Evolutionary conservation across 2,329 filamentous ascomycete species (phyloP).

Genomic region (Blastomyces gilchristii): DNA sequence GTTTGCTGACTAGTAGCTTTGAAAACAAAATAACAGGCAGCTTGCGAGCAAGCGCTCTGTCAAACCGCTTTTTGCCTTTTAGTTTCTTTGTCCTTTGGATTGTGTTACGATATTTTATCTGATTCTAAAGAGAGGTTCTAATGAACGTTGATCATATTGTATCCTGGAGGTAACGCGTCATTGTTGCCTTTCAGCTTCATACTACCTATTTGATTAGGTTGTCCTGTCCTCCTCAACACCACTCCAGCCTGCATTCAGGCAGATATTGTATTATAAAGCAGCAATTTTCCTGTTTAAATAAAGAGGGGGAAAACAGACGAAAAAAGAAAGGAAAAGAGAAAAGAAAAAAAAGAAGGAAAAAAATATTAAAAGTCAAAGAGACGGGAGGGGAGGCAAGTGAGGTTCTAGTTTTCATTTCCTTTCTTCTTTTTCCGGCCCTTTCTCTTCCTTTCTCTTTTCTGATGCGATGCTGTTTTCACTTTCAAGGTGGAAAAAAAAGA

Average conservation of each 20-base stretch:
- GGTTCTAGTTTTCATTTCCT: no score
- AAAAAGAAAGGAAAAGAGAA: no score
- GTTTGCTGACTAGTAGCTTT: conserved; percentile 44
- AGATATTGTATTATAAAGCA: no score
- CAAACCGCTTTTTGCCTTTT: not conserved
- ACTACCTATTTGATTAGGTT: not conserved
- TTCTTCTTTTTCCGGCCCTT: no score
- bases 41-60: not conserved
- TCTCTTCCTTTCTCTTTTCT: not conserved
- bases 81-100: not conserved
- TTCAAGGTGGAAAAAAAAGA: not conserved
- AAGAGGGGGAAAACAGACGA: no score
- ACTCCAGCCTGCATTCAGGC: no score
- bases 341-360: no score
- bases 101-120: not conserved
- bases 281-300: no score
- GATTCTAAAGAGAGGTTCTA: not conserved
- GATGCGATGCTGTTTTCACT: not conserved
- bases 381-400: no score
- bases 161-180: not conserved
- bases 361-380: no score
- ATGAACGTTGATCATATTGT: not conserved
- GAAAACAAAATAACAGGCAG: not conserved
- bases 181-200: not conserved
- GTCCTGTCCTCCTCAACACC: no score